Evolutionary conservation across 305 asterid species (phyloP), one percentile per base, ranked within the genome.

Genomic region (Fraxinus latifolia): DNA sequence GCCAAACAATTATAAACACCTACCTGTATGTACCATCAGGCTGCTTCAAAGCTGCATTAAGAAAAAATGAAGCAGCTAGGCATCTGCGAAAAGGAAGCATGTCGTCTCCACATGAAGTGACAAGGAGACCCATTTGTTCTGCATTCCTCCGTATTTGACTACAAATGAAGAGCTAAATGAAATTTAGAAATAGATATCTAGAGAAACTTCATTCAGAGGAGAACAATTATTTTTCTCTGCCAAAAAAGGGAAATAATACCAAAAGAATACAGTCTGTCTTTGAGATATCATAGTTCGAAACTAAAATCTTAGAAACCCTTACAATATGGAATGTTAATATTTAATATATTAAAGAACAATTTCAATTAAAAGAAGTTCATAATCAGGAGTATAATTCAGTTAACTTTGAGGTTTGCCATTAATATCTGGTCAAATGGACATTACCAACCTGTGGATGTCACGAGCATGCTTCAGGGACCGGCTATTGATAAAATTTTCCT

Each of bases 1-100:
- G 25, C 21, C 39, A 29, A 42, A 37, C 17, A 53, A 79, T 73
- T 17, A 58, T 17, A 58, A 82, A 23, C 21, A 83, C 32, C 76
- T 82, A 95, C 99, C 99, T 93, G 93, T 96, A 96, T 79, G 89
- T 84, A 82, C 97, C 97, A 83, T 92, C 98, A 27, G 99, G 97
- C 86, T 93, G 97, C 88, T 94, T 96, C 87, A 91, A 80, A 80
- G 98, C 99, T 44, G 97, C 98, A 85, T 94, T 96, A 21, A 96
- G 95, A 79, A 96, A 96, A 87, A 94, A 95, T 11, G 99, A 90
- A 82, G 97, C 98, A 71, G 98, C 96, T 53, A 95, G 82, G 89
- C 98, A 92, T 88, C 97, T 91, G 29, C 95, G 93, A 77, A 96
- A 88, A 37, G 88, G 89, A 84, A 91, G 94, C 83, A 80, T 84